Conservation (phyloP, 371 early-diverging fungal species). For the Actinomortierella wolfii region DNA sequence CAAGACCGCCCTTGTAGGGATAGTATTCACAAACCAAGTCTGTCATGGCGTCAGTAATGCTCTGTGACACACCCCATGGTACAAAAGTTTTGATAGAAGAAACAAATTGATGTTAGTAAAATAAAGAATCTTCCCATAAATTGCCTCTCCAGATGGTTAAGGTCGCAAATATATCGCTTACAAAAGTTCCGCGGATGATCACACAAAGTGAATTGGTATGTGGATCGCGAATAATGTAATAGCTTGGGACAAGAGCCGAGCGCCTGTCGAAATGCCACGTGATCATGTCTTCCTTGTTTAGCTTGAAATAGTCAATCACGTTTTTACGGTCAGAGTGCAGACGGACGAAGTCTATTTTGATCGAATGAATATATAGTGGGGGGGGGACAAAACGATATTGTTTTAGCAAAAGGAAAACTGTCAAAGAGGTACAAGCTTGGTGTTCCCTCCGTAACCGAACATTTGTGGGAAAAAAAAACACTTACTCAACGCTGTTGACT, state of each 20-base stretch:
- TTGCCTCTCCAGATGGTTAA: background rate
- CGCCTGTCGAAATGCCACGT: constrained; percentile 75
- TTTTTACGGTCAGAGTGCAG: constrained; percentile 73
- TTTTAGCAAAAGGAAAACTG: too few relatives aligned
- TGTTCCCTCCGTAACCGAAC: constrained; percentile 60
- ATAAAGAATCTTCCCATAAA: background rate
- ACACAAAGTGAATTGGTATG: constrained; percentile 74
- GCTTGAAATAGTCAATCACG: constrained; percentile 69
- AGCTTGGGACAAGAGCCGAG: constrained; percentile 78
- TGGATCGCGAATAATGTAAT: constrained; percentile 77
- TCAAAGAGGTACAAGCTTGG: constrained; percentile 73
- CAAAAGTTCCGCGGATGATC: constrained; percentile 86
- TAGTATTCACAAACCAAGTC: constrained; percentile 88
- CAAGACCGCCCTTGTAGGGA: constrained; percentile 84
- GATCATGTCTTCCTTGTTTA: constrained; percentile 74
- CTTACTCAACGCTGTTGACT: constrained; percentile 36
- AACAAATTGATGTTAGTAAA: background rate
- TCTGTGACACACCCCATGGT: constrained; percentile 46
- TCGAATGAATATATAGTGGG: constrained; percentile 52
- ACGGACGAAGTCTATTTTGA: constrained; percentile 64
- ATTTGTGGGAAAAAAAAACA: background rate
- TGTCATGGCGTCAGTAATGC: constrained; percentile 81
- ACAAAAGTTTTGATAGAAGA: background rate
- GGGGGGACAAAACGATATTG: background rate
- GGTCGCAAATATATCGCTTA: constrained; percentile 33